Evolutionary conservation across 192 early-diverging fungal species (phyloP).

Genomic region (Coemansia sp.): DNA sequence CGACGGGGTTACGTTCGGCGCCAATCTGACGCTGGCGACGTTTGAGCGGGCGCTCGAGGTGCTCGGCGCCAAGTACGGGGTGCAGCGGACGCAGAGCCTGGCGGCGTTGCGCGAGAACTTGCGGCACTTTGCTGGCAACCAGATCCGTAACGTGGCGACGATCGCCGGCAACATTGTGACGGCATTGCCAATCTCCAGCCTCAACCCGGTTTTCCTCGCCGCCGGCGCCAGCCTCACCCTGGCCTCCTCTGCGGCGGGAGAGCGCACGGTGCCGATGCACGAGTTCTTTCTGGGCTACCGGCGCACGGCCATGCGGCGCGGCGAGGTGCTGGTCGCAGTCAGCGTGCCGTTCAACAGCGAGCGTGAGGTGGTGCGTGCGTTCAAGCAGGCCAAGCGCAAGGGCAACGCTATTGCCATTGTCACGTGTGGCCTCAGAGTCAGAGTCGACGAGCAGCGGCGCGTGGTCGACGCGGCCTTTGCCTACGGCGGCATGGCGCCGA

Average conservation of each 20-base stretch:
- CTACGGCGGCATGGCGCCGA: conserved; percentile 81
- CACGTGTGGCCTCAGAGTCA: conserved; percentile 70
- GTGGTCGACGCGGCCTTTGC: conserved; percentile 67
- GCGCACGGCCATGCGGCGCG: conserved; percentile 65
- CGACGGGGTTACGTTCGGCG: conserved; percentile 62
- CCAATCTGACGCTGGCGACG: conserved; percentile 66
- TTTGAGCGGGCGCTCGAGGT: conserved; percentile 45
- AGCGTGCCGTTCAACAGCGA: conserved; percentile 64
- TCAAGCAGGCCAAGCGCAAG: conserved; percentile 88
- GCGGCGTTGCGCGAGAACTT: conserved; percentile 75
- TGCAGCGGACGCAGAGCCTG: conserved; percentile 59
- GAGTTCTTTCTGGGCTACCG: conserved; percentile 88
- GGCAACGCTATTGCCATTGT: conserved; percentile 91
- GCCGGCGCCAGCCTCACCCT: conserved; percentile 59
- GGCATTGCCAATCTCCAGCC: conserved; percentile 85
- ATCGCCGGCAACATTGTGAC: conserved; percentile 88
- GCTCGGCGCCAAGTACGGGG: conserved; percentile 19
- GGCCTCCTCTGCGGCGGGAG: conserved; percentile 44
- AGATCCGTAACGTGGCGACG: conserved; percentile 87
- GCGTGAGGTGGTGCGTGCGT: conserved; percentile 70
- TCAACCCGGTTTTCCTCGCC: conserved; percentile 85
- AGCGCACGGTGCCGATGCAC: conserved; percentile 57
- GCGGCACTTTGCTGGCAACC: conserved; percentile 81
- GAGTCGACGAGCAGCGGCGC: conserved; percentile 50
- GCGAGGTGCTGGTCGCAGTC: conserved; percentile 72